Conservation (phyloP, 192 early-diverging fungal genomes). For the Backusella parvicylindrica region DNA sequence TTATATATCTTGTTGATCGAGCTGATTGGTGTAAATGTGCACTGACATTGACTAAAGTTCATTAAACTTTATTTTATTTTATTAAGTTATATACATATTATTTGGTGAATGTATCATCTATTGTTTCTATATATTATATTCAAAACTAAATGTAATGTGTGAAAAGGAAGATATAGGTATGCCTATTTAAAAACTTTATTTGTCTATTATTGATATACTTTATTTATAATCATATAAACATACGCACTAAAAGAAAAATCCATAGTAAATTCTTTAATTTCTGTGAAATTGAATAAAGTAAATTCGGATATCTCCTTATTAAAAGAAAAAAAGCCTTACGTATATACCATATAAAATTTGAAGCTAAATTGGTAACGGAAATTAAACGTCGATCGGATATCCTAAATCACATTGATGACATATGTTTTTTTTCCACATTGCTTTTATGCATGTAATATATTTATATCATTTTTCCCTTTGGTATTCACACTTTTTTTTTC, state of each 20-base stretch:
- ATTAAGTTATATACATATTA: background rate
- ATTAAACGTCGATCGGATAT: background rate
- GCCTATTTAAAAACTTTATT: background rate
- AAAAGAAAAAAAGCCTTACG: background rate
- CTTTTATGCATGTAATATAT: background rate
- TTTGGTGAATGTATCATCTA: background rate
- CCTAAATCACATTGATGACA: background rate
- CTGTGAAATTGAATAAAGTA: background rate
- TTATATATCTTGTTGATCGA: background rate
- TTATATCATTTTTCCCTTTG: background rate
- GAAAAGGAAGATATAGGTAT: background rate
- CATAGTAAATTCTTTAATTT: background rate
- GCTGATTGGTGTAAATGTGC: background rate
- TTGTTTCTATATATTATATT: background rate
- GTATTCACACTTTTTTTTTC: background rate
- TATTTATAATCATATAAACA: background rate
- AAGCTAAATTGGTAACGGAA: background rate
- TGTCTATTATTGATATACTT: background rate
- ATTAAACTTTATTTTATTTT: background rate
- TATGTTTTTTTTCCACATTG: background rate
- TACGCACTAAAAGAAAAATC: background rate
- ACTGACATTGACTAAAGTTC: background rate
- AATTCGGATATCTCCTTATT: background rate
- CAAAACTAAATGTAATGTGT: background rate
- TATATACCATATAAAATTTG: background rate